Percentiles rank a stretch among this genome's conserved stretches.
phyloP scores from a whole-genome alignment of 306 rosid genomes.

The Cajanus cajan region DNA sequence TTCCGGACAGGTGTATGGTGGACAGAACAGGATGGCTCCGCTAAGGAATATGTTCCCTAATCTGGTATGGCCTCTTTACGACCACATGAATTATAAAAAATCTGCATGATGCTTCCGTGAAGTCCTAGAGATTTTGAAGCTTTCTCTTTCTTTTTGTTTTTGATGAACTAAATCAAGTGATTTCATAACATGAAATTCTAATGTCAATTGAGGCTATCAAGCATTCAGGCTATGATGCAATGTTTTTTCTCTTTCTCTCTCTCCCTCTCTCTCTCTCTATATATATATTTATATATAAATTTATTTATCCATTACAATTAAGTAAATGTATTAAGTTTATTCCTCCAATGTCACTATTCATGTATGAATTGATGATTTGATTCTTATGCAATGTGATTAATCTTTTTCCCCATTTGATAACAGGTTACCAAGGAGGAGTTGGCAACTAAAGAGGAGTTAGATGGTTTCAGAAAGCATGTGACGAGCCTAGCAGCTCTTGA shows the following conservation, averaged over 20 bases:
- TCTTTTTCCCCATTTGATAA: slow-evolving; percentile 8
- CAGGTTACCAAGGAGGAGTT: slow-evolving; percentile 96
- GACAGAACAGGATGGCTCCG: slow-evolving; percentile 98
- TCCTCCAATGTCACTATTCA: neutral
- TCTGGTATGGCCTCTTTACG: slow-evolving; percentile 54
- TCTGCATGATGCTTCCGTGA: slow-evolving; percentile 3
- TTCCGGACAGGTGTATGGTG: slow-evolving; percentile 99
- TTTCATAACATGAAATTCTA: neutral
- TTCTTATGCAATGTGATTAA: neutral
- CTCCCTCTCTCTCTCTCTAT: too few species aligned
- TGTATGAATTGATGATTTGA: neutral
- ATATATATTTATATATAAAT: neutral
- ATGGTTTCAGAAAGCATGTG: slow-evolving; percentile 89
- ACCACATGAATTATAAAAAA: neutral
- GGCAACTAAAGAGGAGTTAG: slow-evolving; percentile 85
- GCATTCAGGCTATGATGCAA: neutral
- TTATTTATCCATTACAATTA: neutral
- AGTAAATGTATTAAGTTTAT: neutral
- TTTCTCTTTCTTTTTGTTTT: slow-evolving; percentile 2
- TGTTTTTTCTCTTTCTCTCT: neutral
- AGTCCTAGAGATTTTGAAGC: neutral
- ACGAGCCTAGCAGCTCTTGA: slow-evolving; percentile 98
- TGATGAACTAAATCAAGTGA: neutral
- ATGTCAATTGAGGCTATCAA: slow-evolving; percentile 11
- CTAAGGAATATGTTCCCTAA: slow-evolving; percentile 94